Conservation (phyloP, 2,329 filamentous ascomycete genomes). For the Pseudogymnoascus sp. region DNA sequence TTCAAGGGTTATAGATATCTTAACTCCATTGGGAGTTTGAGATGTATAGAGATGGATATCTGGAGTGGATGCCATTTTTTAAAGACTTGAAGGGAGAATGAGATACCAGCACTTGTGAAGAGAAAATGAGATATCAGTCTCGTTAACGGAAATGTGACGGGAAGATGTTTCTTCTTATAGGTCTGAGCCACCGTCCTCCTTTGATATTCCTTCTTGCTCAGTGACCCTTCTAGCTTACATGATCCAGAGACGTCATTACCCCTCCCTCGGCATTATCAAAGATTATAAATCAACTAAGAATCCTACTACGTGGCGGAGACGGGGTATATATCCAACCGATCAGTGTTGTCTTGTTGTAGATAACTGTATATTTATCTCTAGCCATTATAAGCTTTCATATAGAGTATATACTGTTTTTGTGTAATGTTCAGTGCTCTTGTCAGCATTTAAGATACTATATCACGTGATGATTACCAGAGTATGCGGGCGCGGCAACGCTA, state of each 20-base stretch:
- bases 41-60: conserved; percentile 46
- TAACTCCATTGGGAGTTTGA: conserved; percentile 84
- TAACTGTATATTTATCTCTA: neutral
- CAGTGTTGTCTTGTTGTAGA: neutral
- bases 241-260: neutral
- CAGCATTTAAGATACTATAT: neutral
- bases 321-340: neutral
- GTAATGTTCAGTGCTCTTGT: neutral
- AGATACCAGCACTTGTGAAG: conserved; percentile 11
- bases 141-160: neutral
- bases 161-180: neutral
- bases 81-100: conserved; percentile 14
- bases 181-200: neutral
- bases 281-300: neutral
- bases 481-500: neutral
- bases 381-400: neutral
- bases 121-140: conserved; percentile 6
- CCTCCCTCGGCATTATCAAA: neutral
- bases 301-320: neutral
- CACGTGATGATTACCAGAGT: neutral
- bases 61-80: conserved; percentile 36
- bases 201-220: neutral
- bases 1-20: conserved; percentile 78
- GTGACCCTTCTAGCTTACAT: neutral
- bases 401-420: neutral